Base-by-base conservation (phyloP, 2,329 filamentous ascomycete genomes). In the Colletotrichum sp. region DNA sequence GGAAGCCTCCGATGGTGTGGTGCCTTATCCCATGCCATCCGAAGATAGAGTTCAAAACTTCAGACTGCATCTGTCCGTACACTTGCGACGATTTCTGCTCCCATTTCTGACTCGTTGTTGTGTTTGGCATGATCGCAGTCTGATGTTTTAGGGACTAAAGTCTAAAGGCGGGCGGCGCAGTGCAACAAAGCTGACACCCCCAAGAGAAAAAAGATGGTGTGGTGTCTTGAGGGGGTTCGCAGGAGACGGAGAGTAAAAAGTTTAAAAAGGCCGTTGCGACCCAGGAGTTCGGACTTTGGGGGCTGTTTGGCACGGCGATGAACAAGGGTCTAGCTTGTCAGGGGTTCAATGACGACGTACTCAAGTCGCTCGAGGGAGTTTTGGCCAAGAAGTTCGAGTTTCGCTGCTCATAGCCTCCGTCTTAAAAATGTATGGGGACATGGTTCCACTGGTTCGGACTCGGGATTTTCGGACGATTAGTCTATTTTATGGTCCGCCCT, bases 341-440 rank as follows among this genome's bases (percentile, higher is more conserved):
- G 39, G 73, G 69, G 63, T 13, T 12, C 5, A 63, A 15, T 24
- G 44, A 34, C 64, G 24, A 55, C 24, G 44, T 16, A 26, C 60
- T 48, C 60, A 65, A 76, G 71, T 69, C 65, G 66, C 59, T 62
- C 15, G 32, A 44, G 60, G 59, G 16, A 57, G 68, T 75, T 68
- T 75, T 59, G 39, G 63, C 69, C 66, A 74, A 75, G 71, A 63
- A 24, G 28, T 70, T 76, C 44, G 60, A 70, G 74, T 76, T 74
- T 76, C 74, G 66, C 34, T 36, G 24, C 66, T 22, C 60, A 66
- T 62, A 28, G 65, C 18, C 24, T 16, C 55, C 60, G 71, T 76
- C 65, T 74, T 64, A 39, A 52, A 12, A 62, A 12, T 30, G 39
- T 64, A 72, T 72, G 63, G 72, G 28, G 2, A 66, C 71, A 76